A percentile compares a stretch with the other conserved stretches of the same genome.
Evolutionary conservation across 1,284 basidiomycete genomes (phyloP).

Genomic region (Boletellus deceptivus): DNA sequence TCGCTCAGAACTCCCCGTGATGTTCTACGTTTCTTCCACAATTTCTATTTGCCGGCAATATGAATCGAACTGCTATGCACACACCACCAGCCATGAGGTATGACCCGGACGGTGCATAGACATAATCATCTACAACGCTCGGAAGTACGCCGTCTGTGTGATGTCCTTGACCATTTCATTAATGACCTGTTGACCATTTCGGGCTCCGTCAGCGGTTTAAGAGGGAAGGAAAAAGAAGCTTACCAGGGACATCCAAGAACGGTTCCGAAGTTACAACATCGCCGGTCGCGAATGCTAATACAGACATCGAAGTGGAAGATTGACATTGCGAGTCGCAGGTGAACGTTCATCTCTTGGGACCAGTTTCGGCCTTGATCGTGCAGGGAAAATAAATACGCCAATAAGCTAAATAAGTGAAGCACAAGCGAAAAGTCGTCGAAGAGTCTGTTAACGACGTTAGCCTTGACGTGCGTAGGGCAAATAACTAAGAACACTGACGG

Average conservation of each 20-base stretch:
- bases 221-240: slow-evolving; percentile 1
- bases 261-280: slow-evolving; percentile 6
- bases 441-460: slow-evolving; percentile 11
- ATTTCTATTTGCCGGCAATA: not conserved
- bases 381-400: slow-evolving; percentile 8
- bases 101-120: not conserved
- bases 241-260: slow-evolving; percentile 40
- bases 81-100: not conserved
- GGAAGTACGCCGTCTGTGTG: slow-evolving; percentile 52
- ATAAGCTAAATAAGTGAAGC: slow-evolving; percentile 9
- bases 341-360: not conserved
- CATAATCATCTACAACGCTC: too few species aligned
- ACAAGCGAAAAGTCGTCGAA: not conserved
- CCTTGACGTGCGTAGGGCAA: not conserved
- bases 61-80: not conserved
- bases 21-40: not conserved
- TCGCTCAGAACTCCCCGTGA: not conserved
- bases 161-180: slow-evolving; percentile 81
- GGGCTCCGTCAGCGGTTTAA: not conserved
- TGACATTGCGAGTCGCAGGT: not conserved
- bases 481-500: not conserved
- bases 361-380: not conserved
- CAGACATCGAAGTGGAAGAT: slow-evolving; percentile 1
- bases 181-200: slow-evolving; percentile 54
- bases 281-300: slow-evolving; percentile 4